phyloP scores from a whole-genome alignment of 2,329 filamentous ascomycete species.

The Claviceps fusiformis region DNA sequence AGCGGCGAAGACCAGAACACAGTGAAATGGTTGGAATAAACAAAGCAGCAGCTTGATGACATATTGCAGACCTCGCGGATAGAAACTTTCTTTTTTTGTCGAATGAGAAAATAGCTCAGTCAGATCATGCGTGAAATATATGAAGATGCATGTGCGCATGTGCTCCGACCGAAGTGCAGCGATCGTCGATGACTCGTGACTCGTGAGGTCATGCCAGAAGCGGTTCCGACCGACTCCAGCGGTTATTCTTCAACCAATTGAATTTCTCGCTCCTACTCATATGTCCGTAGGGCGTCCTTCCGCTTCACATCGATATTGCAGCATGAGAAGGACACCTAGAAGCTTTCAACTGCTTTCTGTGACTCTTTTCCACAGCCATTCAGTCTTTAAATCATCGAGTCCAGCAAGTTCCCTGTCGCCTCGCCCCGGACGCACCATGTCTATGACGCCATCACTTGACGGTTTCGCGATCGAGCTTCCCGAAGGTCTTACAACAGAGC shows the following conservation, averaged over 20 bases:
- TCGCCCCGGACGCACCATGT: not conserved
- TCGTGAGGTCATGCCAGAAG: not conserved
- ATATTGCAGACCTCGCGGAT: not conserved
- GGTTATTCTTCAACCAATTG: not conserved
- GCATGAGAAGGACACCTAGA: not conserved
- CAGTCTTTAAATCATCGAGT: not conserved
- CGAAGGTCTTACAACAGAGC: conserved; percentile 24
- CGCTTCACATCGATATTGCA: not conserved
- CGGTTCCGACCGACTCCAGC: not conserved
- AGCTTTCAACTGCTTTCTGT: not conserved
- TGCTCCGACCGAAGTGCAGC: not conserved
- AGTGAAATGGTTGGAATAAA: too few species aligned
- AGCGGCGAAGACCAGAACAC: not conserved
- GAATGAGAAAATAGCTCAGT: too few species aligned
- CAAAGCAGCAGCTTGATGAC: not conserved
- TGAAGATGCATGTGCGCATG: not conserved
- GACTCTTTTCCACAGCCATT: not conserved
- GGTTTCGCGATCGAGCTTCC: conserved; percentile 27
- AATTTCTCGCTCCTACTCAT: not conserved
- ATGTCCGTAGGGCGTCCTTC: not conserved
- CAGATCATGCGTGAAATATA: too few species aligned
- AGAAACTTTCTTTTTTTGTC: too few species aligned
- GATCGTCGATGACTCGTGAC: not conserved
- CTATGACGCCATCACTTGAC: conserved; percentile 4
- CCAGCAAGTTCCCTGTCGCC: not conserved